Evolutionary conservation across 257 asterid genomes (phyloP).

Genomic region (Penstemon barbatus): DNA sequence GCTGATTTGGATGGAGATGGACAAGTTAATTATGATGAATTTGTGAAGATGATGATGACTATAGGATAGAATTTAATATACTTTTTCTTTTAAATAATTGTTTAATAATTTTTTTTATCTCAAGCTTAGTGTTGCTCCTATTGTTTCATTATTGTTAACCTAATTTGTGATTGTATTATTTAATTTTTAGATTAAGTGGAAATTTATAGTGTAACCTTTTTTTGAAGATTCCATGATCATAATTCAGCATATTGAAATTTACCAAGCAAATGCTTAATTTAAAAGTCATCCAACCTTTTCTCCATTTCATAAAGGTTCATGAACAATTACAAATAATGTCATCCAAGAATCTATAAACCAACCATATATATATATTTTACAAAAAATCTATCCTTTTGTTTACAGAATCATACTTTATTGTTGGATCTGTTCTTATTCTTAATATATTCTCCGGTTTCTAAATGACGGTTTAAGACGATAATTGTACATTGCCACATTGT

Average conservation of each 20-base stretch:
- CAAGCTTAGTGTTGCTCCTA: slow-evolving; percentile 16
- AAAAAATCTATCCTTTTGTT: too few species aligned
- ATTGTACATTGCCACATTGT: too few species aligned
- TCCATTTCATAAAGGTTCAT: slow-evolving; percentile 18
- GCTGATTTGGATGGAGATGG: slow-evolving; percentile 68
- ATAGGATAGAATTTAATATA: slow-evolving; percentile 30
- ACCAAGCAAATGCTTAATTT: neutral
- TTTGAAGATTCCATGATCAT: too few species aligned
- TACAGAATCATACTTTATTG: too few species aligned
- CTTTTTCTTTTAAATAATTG: too few species aligned
- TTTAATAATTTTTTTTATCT: slow-evolving; percentile 1
- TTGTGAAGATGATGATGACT: slow-evolving; percentile 56
- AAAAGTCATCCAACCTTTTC: neutral
- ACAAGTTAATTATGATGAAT: slow-evolving; percentile 49
- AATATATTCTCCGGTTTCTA: too few species aligned
- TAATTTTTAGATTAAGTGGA: slow-evolving; percentile 22
- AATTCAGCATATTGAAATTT: neutral
- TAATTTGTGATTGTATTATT: slow-evolving; percentile 33
- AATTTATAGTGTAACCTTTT: neutral
- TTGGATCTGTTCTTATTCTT: too few species aligned
- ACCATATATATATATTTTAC: too few species aligned
- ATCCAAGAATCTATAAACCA: neutral
- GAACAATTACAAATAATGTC: slow-evolving; percentile 6
- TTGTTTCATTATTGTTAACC: slow-evolving; percentile 24
- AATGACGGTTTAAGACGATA: too few species aligned